phyloP scores from a whole-genome alignment of 78 protist genomes.

The Paratrimastix pyriformis region DNA sequence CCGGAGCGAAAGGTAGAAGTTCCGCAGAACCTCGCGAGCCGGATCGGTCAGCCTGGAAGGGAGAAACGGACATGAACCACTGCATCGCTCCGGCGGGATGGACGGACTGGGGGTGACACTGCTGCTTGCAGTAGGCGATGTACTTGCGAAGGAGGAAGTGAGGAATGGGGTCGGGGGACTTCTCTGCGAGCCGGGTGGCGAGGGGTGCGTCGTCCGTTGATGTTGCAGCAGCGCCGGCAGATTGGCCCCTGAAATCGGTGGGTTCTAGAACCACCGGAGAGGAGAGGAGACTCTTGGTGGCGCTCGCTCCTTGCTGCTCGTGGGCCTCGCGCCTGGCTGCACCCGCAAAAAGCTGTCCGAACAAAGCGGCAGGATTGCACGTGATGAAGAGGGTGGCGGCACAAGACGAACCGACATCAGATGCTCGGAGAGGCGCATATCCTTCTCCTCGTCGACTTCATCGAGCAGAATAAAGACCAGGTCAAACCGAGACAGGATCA shows the following conservation, averaged over 20 bases:
- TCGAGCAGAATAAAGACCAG: conserved; percentile 87
- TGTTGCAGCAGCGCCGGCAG: too few species aligned
- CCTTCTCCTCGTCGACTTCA: conserved; percentile 60
- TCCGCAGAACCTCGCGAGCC: conserved; percentile 53
- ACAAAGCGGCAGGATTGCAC: too few species aligned
- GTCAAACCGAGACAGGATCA: conserved; percentile 91
- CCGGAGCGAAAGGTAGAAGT: conserved; percentile 71
- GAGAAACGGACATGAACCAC: not conserved
- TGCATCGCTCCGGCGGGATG: too few species aligned
- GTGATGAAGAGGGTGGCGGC: not conserved
- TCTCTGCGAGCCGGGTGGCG: too few species aligned
- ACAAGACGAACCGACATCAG: conserved; percentile 56
- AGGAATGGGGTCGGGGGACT: conserved; percentile 72
- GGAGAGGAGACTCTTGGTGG: too few species aligned
- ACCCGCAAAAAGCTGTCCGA: too few species aligned
- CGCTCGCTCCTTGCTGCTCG: too few species aligned
- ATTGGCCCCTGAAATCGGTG: too few species aligned
- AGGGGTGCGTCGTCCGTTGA: too few species aligned
- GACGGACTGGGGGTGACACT: conserved; percentile 60
- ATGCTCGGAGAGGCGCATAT: conserved; percentile 77
- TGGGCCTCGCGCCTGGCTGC: too few species aligned
- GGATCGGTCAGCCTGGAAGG: conserved; percentile 33
- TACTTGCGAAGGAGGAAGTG: conserved; percentile 70
- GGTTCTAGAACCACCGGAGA: too few species aligned
- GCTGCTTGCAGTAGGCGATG: conserved; percentile 78